Evolutionary conservation across 1,284 basidiomycete genomes (phyloP), one percentile per base, ranked within the genome.

Genomic region (Sanghuangporus sanghuang): DNA sequence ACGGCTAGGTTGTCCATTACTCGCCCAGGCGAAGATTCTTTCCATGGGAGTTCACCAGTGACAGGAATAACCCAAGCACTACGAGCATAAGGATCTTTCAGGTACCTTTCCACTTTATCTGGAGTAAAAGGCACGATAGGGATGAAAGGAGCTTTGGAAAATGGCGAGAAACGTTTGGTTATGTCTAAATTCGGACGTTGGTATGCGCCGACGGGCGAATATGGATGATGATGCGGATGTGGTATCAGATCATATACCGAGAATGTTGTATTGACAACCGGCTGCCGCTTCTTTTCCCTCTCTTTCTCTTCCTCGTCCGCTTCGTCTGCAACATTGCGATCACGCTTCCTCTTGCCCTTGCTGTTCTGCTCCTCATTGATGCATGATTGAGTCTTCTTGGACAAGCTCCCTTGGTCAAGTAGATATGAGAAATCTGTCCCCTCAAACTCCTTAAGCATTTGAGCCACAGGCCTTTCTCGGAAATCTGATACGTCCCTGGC

Each of bases 21-120:
- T 3, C 72, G 71, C 4, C 80, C 86, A 18, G 74, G 65, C 1
- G 85, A 80, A 50, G 79, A 79, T 21, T 71, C 73, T 6, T 73
- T 69, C 82, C 84, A 89, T 9, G 83, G 83, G 38, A 82, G 69
- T 11, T 55, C 70, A 9, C 87, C 87, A 11, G 85, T 81, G 6
- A 88, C 70, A 40, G 87, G 87, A 44, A 89, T 76, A n/a, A 88
- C 69, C 87, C 87, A 89, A 2, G 82, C 79, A 56, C 73, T 73
- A 56, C 85, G 79, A 56, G 75, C 69, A 69, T 75, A 81, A 16
- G 71, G 72, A 21, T 72, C 71, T 23, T 58, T 59, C 4, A 71
- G 72, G 64, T 67, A 68, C 7, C 61, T 71, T 62, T 65, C 71
- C 14, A 75, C 64, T 42, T 69, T 71, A 50, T 72, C 70, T 6